Conservation (phyloP, 2,329 filamentous ascomycete species). For the Arthroderma sp. region DNA sequence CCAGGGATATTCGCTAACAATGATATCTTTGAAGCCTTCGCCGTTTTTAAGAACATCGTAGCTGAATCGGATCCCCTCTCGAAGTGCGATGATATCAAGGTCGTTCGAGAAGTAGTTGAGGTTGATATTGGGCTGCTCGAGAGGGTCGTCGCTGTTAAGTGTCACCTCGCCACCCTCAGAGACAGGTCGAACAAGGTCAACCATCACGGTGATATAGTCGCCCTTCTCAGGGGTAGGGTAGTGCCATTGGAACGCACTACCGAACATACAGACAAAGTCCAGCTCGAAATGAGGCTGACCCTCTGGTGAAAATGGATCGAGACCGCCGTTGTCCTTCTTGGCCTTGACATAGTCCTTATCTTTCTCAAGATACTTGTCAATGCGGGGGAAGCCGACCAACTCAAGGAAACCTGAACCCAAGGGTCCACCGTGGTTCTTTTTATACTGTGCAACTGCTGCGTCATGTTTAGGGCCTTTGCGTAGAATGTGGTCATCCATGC, state of each 20-base stretch:
- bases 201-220: slow-evolving; percentile 44
- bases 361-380: slow-evolving; percentile 41
- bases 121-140: slow-evolving; percentile 30
- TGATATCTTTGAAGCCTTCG: slow-evolving; percentile 38
- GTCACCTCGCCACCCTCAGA: slow-evolving; percentile 34
- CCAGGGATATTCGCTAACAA: slow-evolving; percentile 42
- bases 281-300: slow-evolving; percentile 50
- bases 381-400: slow-evolving; percentile 44
- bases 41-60: slow-evolving; percentile 46
- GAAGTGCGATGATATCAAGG: slow-evolving; percentile 36
- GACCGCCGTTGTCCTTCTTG: slow-evolving; percentile 28
- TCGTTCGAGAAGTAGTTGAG: slow-evolving; percentile 27
- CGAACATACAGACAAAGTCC: slow-evolving; percentile 49
- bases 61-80: slow-evolving; percentile 42
- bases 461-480: slow-evolving; percentile 23
- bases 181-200: slow-evolving; percentile 37
- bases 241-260: slow-evolving; percentile 39
- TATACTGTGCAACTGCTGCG: slow-evolving; percentile 22
- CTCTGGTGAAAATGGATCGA: slow-evolving; percentile 42
- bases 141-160: slow-evolving; percentile 26
- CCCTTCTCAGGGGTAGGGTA: slow-evolving; percentile 32
- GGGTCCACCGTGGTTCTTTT: slow-evolving; percentile 30
- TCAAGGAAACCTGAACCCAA: slow-evolving; percentile 33
- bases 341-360: slow-evolving; percentile 35
- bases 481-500: slow-evolving; percentile 26